phyloP scores from a whole-genome alignment of 257 asterid species.

The Solanum ahanhuiri region DNA sequence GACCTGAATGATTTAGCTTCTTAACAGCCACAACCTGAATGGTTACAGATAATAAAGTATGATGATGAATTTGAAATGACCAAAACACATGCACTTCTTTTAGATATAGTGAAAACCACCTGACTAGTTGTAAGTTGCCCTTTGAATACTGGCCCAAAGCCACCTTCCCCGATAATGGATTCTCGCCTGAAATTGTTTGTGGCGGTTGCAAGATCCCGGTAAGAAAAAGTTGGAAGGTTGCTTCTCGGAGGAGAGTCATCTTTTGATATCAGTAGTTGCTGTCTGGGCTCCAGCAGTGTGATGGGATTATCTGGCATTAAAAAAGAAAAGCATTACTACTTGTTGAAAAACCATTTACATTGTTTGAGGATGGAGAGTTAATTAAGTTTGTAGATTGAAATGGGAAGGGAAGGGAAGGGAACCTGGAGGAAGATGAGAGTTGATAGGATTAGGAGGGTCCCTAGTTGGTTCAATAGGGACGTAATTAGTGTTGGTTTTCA shows the following conservation, averaged over 20 bases:
- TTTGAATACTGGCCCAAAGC: slow-evolving; percentile 41
- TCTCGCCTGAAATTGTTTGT: slow-evolving; percentile 29
- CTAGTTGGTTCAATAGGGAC: background rate
- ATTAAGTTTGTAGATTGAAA: background rate
- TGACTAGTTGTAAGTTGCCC: slow-evolving; percentile 23
- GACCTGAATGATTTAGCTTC: slow-evolving; percentile 34
- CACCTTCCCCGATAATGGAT: slow-evolving; percentile 32
- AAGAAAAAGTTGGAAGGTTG: slow-evolving; percentile 16
- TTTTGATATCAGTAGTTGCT: background rate
- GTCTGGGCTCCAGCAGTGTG: background rate
- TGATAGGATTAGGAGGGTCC: background rate
- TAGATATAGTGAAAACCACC: slow-evolving; percentile 8
- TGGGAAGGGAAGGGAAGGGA: background rate
- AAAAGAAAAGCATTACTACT: background rate
- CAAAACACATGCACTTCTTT: background rate
- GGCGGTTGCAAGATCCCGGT: slow-evolving; percentile 26
- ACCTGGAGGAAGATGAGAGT: background rate
- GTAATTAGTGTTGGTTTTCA: background rate
- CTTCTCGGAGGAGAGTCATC: background rate
- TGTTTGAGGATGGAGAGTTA: no score
- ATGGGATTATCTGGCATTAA: background rate
- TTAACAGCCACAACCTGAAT: slow-evolving; percentile 38
- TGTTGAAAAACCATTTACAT: background rate
- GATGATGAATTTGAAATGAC: background rate
- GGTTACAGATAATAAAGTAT: background rate